phyloP scores from a whole-genome alignment of 2,329 filamentous ascomycete genomes.

The Domatiomyces catenatus region DNA sequence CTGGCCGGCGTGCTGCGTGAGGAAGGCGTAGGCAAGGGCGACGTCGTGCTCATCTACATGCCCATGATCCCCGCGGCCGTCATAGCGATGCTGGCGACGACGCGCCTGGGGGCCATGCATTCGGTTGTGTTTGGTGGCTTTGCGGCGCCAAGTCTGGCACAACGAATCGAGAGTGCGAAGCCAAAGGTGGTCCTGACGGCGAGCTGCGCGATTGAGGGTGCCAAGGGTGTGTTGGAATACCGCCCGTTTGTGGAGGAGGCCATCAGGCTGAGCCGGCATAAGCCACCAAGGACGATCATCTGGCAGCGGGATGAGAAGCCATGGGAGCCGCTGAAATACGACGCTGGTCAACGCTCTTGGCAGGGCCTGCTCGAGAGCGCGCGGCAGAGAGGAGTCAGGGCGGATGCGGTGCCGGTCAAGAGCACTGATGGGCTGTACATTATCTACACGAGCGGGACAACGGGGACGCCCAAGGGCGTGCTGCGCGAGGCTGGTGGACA shows the following conservation, averaged over 20 bases:
- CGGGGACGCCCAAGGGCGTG: constrained; percentile 69
- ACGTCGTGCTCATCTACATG: constrained; percentile 90
- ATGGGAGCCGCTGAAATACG: constrained; percentile 60
- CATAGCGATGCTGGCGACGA: constrained; percentile 70
- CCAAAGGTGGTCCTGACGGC: constrained; percentile 70
- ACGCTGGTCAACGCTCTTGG: constrained; percentile 66
- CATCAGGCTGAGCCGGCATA: constrained; percentile 49
- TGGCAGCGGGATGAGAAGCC: constrained; percentile 68
- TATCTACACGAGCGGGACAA: constrained; percentile 77
- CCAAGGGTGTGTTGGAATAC: constrained; percentile 66
- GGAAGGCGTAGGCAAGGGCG: constrained; percentile 65
- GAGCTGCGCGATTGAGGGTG: constrained; percentile 80
- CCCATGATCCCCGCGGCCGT: constrained; percentile 86
- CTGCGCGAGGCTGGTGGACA: constrained; percentile 71
- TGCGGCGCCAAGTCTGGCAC: constrained; percentile 62
- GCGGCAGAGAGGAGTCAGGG: constrained; percentile 48
- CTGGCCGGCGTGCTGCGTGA: constrained; percentile 69
- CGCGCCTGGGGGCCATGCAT: constrained; percentile 72
- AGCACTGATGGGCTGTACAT: constrained; percentile 74
- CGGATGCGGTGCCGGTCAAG: constrained; percentile 60
- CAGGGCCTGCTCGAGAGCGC: constrained; percentile 59
- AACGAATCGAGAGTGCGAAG: constrained; percentile 70
- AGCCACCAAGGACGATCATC: constrained; percentile 57
- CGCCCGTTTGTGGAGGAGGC: constrained; percentile 61
- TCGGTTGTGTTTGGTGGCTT: constrained; percentile 91